These are phyloP conservation scores for Mucor piriformis DNA, from an alignment of 371 early-diverging fungal species.

Conservation along the genomic window DNA sequence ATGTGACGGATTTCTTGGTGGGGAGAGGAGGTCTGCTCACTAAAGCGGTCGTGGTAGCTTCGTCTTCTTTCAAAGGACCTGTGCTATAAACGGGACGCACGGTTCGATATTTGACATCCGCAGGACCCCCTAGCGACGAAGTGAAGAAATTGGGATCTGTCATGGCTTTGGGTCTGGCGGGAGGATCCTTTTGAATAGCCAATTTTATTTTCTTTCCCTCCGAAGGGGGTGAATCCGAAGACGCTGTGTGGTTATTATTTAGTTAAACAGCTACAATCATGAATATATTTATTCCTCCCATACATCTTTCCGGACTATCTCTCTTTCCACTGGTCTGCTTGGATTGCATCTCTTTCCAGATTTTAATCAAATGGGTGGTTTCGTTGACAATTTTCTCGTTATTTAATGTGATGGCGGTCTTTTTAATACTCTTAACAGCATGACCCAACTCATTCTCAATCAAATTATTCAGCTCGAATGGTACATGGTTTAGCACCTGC, in stretches of 20 bases:
- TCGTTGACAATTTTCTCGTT: neutral
- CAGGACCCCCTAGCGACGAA: neutral
- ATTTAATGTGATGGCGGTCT: slow-evolving; percentile 4
- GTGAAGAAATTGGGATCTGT: slow-evolving; percentile 18
- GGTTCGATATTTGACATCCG: slow-evolving; percentile 6
- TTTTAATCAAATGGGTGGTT: neutral
- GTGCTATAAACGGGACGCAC: slow-evolving; percentile 19
- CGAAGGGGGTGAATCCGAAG: neutral
- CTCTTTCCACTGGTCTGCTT: slow-evolving; percentile 4
- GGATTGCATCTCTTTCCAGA: slow-evolving; percentile 10
- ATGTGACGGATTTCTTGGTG: slow-evolving; percentile 25
- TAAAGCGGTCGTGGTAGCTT: too few relatives aligned
- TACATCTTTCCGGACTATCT: slow-evolving; percentile 9
- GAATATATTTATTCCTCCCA: neutral
- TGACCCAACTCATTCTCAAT: slow-evolving; percentile 14
- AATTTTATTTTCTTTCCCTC: slow-evolving; percentile 10
- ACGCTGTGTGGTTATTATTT: neutral
- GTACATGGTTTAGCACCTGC: slow-evolving; percentile 17
- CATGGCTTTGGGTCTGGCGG: slow-evolving; percentile 22
- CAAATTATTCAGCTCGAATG: slow-evolving; percentile 18
- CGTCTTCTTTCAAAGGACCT: slow-evolving; percentile 6
- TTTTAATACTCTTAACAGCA: slow-evolving; percentile 14
- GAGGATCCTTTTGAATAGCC: slow-evolving; percentile 36
- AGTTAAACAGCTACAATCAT: neutral
- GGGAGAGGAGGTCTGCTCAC: too few relatives aligned